Base-by-base conservation (phyloP, 2,329 filamentous ascomycete genomes). In the Trichoderma sp. region DNA sequence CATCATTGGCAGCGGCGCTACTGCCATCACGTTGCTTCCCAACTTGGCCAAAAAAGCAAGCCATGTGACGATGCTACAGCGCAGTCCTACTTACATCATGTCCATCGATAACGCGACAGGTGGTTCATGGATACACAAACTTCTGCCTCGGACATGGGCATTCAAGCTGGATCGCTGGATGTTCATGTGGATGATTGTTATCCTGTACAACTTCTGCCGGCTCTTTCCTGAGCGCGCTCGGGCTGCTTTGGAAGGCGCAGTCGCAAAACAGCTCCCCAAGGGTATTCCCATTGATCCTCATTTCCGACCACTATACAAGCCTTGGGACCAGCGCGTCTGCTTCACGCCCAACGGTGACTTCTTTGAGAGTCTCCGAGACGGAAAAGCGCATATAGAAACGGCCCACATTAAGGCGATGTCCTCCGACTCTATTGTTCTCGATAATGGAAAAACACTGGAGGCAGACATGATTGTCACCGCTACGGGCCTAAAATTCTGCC, bases 281-380 rank as follows among this genome's bases (percentile, higher is more conserved):
- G 73, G 79, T n/a, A 77, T 87, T 18, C 77, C 80, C 1, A 75
- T 80, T 70, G 82, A 87, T n/a, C 85, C 84, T 1, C 83, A 89
- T 73, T 88, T 88, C 78, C 79, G 80, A 24, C 86, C 86, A 0
- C 74, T 76, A 1, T 89, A 89, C 68, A 83, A 83, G 6, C 87
- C 87, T 0, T 89, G 90, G 88, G 85, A 92, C 66, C 91, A 93
- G 74, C 85, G 91, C 1, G 79, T 93, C 21, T 93, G 90, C 72
- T 80, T 89, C 34, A 85, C 74, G 1, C 76, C 79, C 21, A 79
- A 84, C 32, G 82, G 81, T 0, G 84, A 85, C 71, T 83, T 85
- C 66, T 86, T 80, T 70, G 67, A 74, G 6, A 78, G 80, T 0
- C 74, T 85, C 16, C 77, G 77, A 1, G 76, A 72, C 1, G 78